Base-by-base conservation (phyloP, 768 basidiomycete species). In the Russula brevipes region DNA sequence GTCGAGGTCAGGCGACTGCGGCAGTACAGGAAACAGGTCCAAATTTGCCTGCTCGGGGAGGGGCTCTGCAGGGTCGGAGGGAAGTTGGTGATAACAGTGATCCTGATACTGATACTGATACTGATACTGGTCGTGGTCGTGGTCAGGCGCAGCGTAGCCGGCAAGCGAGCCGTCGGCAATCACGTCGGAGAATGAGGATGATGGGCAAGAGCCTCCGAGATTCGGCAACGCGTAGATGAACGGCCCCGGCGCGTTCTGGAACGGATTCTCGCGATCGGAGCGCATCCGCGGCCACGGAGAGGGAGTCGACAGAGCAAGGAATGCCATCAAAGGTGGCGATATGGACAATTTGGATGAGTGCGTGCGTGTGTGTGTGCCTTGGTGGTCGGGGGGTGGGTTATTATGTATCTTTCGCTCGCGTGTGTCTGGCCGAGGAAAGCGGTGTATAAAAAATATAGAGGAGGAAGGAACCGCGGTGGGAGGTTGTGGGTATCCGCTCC, bases 221-320 rank as follows among this genome's bases (percentile, higher is more conserved):
- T 64, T 49, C 2, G 63, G 63, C 19, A 64, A 24, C 16, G 63
- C 57, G 53, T 14, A 39, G 36, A 64, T 55, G 24, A 59, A 64
- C n/a, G 1, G 63, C 9, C 63, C 63, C 0, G 63, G 58, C 19
- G 36, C 42, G 31, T 64, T 64, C 35, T 64, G 63, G 11, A 64
- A 64, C 35, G 63, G 63, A 24, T 64, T 64, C 46, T 31, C 12
- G 19, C 38, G 1, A 47, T 9, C 45, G 11, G 58, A 38, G 17
- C 17, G 30, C 58, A 54, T 55, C 24, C 58, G 36, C 6, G 24
- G 45, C 63, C 58, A 59, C 9, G 57, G 19, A 7, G 49, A 45
- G 1, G 41, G 9, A 3, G 39, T 14, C 6, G 35, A 35, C 1
- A 1, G 17, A 44, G n/a, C 24, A 24, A 44, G 41, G 1, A 33